Evolutionary conservation across 306 rosid species (phyloP), one percentile per base, ranked within the genome.

Genomic region (Cucurbita ficifolia): DNA sequence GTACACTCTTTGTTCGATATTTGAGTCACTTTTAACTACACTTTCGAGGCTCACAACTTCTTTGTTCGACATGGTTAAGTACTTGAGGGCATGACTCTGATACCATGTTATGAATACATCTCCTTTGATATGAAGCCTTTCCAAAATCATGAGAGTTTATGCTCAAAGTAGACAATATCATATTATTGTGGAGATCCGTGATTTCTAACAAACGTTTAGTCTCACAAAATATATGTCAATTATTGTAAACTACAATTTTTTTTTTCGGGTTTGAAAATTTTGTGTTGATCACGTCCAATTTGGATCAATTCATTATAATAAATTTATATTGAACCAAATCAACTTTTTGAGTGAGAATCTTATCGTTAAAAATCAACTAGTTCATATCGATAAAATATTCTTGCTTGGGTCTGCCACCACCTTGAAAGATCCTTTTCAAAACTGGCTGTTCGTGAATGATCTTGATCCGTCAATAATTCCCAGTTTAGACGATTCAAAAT

Each of bases 351-450:
- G 18, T 10, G 51, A 58, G 53, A 65, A 65, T 65, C 53, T 42
- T 10, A 42, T 63, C 49, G 7, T 46, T 55, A 35, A 55, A 63
- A 52, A 54, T 11, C 21, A 45, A 52, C 51, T 29, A 0, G 10
- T 19, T 64, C 70, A 22, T 42, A 5, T 7, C n/a, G n/a, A n/a
- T n/a, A 29, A 29, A 29, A 29, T 29, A 29, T 29, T 29, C 33
- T 29, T 29, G 33, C 33, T 29, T 29, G 33, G 33, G 33, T 29
- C 33, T 29, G 33, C 33, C 33, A 29, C 33, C 33, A 59, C 5
- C 42, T 5, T 39, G 74, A 42, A 80, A 79, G 79, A 29, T 29
- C 82, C 81, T 82, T 74, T 86, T 42, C 46, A 42, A 42, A 42
- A 7, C 2, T 7, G 46, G 33, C 33, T 29, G 3, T 29, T 29